phyloP scores from a whole-genome alignment of 805 yeast species.

The Ogataea methanolica region DNA sequence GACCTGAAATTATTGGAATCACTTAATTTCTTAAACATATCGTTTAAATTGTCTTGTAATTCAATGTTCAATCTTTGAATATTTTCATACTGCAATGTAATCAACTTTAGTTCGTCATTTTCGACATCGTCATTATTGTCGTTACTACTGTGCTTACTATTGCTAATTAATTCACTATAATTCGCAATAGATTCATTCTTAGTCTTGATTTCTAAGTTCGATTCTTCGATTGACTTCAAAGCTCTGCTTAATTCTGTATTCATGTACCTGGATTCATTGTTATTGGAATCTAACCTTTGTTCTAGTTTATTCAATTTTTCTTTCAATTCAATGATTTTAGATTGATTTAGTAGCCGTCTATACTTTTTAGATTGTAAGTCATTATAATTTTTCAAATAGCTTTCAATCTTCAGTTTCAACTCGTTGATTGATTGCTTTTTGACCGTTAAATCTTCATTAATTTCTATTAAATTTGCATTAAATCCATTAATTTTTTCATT shows the following conservation, averaged over 20 bases:
- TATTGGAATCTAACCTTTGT: slow-evolving; percentile 40
- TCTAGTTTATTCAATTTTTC: slow-evolving; percentile 40
- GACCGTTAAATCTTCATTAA: slow-evolving; percentile 11
- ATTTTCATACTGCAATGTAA: slow-evolving; percentile 7
- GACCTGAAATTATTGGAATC: slow-evolving; percentile 17
- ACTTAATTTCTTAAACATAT: slow-evolving; percentile 14
- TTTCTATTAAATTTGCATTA: slow-evolving; percentile 15
- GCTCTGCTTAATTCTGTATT: slow-evolving; percentile 54
- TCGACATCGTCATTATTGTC: no score
- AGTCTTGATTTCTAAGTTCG: slow-evolving; percentile 29
- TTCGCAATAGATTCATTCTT: slow-evolving; percentile 4
- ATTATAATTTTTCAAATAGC: slow-evolving; percentile 18
- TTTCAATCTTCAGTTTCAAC: slow-evolving; percentile 27
- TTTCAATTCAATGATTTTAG: slow-evolving; percentile 40
- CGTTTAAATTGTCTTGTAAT: slow-evolving; percentile 10
- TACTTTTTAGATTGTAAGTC: slow-evolving; percentile 10
- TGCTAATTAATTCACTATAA: no score
- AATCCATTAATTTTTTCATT: slow-evolving; percentile 29
- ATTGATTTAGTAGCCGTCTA: slow-evolving; percentile 34
- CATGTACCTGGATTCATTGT: slow-evolving; percentile 64
- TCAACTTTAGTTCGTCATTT: slow-evolving; percentile 3
- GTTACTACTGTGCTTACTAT: no score
- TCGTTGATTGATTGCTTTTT: slow-evolving; percentile 17
- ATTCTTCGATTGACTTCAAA: slow-evolving; percentile 41
- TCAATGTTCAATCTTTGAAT: slow-evolving; percentile 7